phyloP scores from a whole-genome alignment of 108 stramenopile genomes.

The Skeletonema tropicum region DNA sequence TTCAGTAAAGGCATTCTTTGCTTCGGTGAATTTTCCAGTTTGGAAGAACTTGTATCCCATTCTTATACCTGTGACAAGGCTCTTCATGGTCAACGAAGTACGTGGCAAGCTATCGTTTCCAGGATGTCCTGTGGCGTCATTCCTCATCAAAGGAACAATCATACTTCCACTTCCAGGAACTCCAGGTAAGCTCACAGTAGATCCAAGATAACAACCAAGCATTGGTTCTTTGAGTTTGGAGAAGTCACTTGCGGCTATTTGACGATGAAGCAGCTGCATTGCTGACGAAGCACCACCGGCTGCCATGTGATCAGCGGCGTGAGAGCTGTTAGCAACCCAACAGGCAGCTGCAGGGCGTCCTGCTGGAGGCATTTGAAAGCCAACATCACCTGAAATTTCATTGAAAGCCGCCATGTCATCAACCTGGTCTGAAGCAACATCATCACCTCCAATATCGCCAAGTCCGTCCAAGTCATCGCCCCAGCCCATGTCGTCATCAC shows the following conservation, averaged over 20 bases:
- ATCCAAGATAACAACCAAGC: slow-evolving; percentile 87
- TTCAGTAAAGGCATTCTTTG: slow-evolving; percentile 70
- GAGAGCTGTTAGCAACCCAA: slow-evolving; percentile 94
- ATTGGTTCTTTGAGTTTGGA: slow-evolving; percentile 76
- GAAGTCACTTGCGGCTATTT: slow-evolving; percentile 97
- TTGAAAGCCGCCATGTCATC: slow-evolving; percentile 75
- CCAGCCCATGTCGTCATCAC: slow-evolving; percentile 79
- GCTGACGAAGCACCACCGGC: slow-evolving; percentile 94
- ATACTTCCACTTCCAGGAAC: slow-evolving; percentile 81
- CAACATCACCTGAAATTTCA: slow-evolving; percentile 67
- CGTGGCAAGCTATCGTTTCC: slow-evolving; percentile 86
- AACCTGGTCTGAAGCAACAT: slow-evolving; percentile 28
- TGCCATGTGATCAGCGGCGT: slow-evolving; percentile 97
- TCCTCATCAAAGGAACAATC: slow-evolving; percentile 80
- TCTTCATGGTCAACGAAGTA: slow-evolving; percentile 59
- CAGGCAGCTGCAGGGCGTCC: slow-evolving; percentile 85
- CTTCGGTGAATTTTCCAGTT: slow-evolving; percentile 94
- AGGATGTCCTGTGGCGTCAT: slow-evolving; percentile 79
- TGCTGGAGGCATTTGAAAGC: slow-evolving; percentile 87
- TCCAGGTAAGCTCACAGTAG: slow-evolving; percentile 88
- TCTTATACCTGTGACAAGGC: slow-evolving; percentile 82
- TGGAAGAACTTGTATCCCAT: slow-evolving; percentile 93
- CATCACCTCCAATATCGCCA: slow-evolving; percentile 62
- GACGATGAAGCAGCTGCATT: slow-evolving; percentile 96
- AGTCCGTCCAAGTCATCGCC: slow-evolving; percentile 87